Base-by-base conservation (phyloP, 163 green algal species). In the Volvox carteri region DNA sequence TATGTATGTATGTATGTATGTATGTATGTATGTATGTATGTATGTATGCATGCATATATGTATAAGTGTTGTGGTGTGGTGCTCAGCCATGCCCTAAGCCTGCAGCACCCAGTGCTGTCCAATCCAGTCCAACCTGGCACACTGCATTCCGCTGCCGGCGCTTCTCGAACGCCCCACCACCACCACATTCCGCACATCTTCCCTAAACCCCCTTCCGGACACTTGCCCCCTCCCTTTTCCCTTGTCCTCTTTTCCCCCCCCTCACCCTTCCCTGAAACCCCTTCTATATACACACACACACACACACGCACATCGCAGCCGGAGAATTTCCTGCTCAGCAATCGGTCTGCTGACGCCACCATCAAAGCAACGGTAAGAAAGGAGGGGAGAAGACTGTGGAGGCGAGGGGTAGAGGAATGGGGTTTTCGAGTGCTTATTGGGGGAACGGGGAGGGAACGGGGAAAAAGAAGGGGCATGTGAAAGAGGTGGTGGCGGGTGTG, bases 311-410 rank as follows among this genome's bases (percentile, higher is more conserved):
- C n/a, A n/a, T n/a, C n/a, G 39, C 96, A 97, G 92, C 96, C 96
- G 23, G 96, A 97, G 46, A 96, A 97, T 75, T 96, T 96, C 86
- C 52, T 94, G 48, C 91, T 92, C 3, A 78, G 56, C 39, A 41
- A 21, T 30, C 37, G n/a, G 37, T 25, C 9, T 41, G 4, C 12
- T 25, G 54, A 56, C 4, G 39, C 84, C 5, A 21, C 18, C 23
- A 46, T 89, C 25, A 89, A 89, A 70, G 75, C 8, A n/a, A 84
- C 75, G 75, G 75, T 84, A 19, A 84, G 75, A 41, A 25, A 14
- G 41, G 11, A 41, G 70, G n/a, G 58, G 23, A 68, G 58, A 23
- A 68, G 58, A 21, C 11, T 18, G 9, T 35, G 58, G 58, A 21
- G 58, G 58, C 18, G 9, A n/a, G 58, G 30, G 58, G 23, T 37